Evolutionary conservation across 768 basidiomycete species (phyloP), one percentile per base, ranked within the genome.

Genomic region (Agrocybe chaxingu): DNA sequence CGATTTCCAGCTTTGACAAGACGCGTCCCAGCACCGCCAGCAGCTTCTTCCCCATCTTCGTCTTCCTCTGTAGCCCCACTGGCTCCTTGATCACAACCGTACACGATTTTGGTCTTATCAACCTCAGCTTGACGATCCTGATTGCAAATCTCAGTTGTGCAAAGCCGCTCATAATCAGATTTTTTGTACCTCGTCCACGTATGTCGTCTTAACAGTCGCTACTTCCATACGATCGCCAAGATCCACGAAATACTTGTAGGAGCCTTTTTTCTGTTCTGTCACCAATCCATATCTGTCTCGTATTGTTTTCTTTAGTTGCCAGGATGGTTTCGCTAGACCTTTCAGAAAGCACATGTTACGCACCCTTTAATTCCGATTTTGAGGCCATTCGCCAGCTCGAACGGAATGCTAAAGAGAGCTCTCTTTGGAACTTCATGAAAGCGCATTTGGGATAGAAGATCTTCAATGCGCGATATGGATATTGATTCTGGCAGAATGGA

Each of bases 361-460:
- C 62, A 89, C 84, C 91, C 91, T 68, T 92, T 93, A 42, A 92
- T 73, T 8, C 91, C 88, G 53, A 94, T 87, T 5, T 76, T 76
- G 44, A 94, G 77, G 13, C 79, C 83, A 50, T 85, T 74, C 0
- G 82, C 92, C 24, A 98, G 72, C 50, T 85, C 76, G 43, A 99
- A 81, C 1, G 92, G 90, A 35, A 95, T 74, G 54, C 77, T 89
- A 66, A 92, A 98, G 12, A 82, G 70, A 0, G 91, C 81, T 10
- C 93, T 81, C 65, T 96, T 98, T 0, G 89, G 84, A 2, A 83
- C 80, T 66, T 93, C 90, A 53, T 80, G 85, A 56, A 89, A 84
- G 50, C 81, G 80, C 89, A 88, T 90, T 66, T 88, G 89, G 7
- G 80, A 71, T 12, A 92, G 74, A 18, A 92, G 74, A 51, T 92